Percentiles rank a stretch among this genome's conserved stretches.
phyloP scores from a whole-genome alignment of 805 yeast genomes.

The Metschnikowia rubicola region DNA sequence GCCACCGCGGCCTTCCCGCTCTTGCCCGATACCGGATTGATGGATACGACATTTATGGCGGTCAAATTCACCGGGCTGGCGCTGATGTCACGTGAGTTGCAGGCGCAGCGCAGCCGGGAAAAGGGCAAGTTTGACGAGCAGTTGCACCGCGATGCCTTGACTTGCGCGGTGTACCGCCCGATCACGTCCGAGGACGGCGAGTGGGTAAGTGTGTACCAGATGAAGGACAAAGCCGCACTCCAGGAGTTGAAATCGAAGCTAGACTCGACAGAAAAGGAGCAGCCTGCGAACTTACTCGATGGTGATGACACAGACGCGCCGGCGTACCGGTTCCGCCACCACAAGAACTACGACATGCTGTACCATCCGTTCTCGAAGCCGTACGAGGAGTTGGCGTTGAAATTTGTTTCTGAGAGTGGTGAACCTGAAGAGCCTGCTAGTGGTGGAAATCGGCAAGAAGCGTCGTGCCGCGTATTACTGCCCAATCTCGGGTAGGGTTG shows the following conservation, averaged over 20 bases:
- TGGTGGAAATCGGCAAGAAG: conserved; percentile 26
- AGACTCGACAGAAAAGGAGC: conserved; percentile 42
- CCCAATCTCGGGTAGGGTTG: conserved; percentile 74
- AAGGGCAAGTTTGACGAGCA: conserved; percentile 25
- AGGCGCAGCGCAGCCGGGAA: conserved; percentile 27
- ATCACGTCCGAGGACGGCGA: conserved; percentile 67
- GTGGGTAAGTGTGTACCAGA: conserved; percentile 62
- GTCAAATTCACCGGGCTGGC: conserved; percentile 63
- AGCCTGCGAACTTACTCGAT: conserved; percentile 36
- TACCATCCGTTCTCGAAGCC: conserved; percentile 43
- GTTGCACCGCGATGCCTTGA: conserved; percentile 37
- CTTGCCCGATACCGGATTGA: conserved; percentile 85
- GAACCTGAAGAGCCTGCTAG: too few relatives aligned
- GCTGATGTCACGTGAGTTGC: conserved; percentile 39
- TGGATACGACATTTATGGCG: conserved; percentile 71
- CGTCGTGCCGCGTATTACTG: conserved; percentile 64
- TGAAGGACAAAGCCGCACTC: conserved; percentile 24
- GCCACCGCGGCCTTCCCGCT: conserved; percentile 80
- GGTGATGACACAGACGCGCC: conserved; percentile 42
- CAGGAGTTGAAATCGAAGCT: conserved; percentile 24
- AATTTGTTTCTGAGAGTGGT: conserved; percentile 41
- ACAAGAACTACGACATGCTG: conserved; percentile 78
- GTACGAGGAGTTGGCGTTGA: conserved; percentile 65
- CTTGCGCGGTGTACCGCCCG: conserved; percentile 70
- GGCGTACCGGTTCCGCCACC: conserved; percentile 55